These are phyloP conservation scores for Gymnopilus dilepis DNA, from an alignment of 768 basidiomycete species.

Conservation along the genomic window DNA sequence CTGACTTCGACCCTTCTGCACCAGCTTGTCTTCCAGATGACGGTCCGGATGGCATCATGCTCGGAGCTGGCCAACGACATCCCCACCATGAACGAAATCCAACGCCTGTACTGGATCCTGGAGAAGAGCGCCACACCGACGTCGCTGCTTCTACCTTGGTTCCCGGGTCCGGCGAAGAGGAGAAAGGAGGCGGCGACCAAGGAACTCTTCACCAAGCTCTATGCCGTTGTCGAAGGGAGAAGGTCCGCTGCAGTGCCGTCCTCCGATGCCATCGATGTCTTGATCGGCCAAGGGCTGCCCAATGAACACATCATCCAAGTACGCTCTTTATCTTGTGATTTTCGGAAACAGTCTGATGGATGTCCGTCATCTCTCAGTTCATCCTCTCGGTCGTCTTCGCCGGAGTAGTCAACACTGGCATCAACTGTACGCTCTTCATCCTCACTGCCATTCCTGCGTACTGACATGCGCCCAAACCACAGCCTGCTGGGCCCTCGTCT, in stretches of 20 bases:
- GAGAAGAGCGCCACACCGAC: constrained; percentile 42
- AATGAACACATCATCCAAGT: constrained; percentile 33
- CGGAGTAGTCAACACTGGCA: constrained; percentile 42
- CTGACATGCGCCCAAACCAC: background rate
- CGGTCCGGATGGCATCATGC: constrained; percentile 40
- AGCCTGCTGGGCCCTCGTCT: constrained; percentile 45
- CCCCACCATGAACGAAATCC: constrained; percentile 26
- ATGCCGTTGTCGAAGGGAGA: constrained; percentile 33
- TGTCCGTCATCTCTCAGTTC: constrained; percentile 25
- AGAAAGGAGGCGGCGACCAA: constrained; percentile 35
- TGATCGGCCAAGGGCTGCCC: constrained; percentile 36
- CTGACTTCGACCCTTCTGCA: background rate
- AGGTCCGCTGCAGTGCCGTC: constrained; percentile 29
- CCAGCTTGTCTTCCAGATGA: constrained; percentile 44
- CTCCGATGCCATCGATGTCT: constrained; percentile 39
- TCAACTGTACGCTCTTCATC: constrained; percentile 33
- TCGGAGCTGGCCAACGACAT: constrained; percentile 35
- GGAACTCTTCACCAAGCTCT: constrained; percentile 33
- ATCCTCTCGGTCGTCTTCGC: constrained; percentile 39
- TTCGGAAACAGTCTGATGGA: background rate
- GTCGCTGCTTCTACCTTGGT: constrained; percentile 39
- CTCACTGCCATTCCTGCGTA: too few species aligned
- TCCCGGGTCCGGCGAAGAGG: constrained; percentile 36
- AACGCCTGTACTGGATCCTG: constrained; percentile 31
- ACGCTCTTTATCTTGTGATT: background rate